A percentile compares a stretch with the other conserved stretches of the same genome.
Evolutionary conservation across 2,329 filamentous ascomycete genomes (phyloP).

Genomic region (Alternaria arborescens): DNA sequence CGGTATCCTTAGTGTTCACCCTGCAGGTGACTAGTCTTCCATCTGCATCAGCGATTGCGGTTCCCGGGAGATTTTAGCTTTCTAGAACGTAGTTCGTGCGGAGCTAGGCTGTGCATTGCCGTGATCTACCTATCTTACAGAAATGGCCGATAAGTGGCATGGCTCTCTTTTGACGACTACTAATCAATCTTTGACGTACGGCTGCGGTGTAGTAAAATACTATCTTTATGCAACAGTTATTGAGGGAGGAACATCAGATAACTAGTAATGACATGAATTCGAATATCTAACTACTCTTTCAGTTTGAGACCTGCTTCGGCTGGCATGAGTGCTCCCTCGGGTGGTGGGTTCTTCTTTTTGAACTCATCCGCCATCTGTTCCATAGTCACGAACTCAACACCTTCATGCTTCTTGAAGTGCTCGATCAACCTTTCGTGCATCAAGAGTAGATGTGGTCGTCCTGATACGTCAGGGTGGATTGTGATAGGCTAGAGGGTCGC

Average conservation of each 20-base stretch:
- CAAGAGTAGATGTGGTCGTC: slow-evolving; percentile 73
- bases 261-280: background rate
- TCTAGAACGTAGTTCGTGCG: background rate
- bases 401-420: slow-evolving; percentile 69
- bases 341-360: slow-evolving; percentile 68
- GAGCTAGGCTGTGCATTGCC: background rate
- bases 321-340: slow-evolving; percentile 68
- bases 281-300: slow-evolving; percentile 32
- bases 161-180: background rate
- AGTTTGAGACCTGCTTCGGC: slow-evolving; percentile 63
- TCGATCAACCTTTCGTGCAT: slow-evolving; percentile 78
- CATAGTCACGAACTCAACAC: slow-evolving; percentile 74
- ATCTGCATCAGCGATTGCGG: background rate
- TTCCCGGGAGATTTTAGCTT: background rate
- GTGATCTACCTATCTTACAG: slow-evolving; percentile 2
- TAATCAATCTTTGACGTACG: background rate
- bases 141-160: background rate
- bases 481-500: slow-evolving; percentile 66
- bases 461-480: slow-evolving; percentile 72
- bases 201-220: background rate
- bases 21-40: background rate
- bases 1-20: background rate
- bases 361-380: slow-evolving; percentile 76
- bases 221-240: background rate
- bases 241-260: background rate